Evolutionary conservation across 345 rosid species (phyloP), one percentile per base, ranked within the genome.

Genomic region (Pistacia atlantica): DNA sequence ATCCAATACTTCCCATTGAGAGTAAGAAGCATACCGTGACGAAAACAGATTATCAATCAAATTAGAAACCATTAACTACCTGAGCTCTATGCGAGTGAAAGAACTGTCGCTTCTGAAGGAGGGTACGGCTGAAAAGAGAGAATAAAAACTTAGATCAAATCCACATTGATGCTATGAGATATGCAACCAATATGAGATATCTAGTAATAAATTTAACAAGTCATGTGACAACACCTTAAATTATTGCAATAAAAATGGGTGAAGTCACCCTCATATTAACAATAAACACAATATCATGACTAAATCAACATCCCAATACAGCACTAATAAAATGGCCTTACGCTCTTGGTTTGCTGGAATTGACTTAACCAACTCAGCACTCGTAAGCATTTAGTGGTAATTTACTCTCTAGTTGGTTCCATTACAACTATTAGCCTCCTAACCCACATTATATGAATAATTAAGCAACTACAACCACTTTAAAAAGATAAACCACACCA

Each of bases 81-180:
- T 93, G 99, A 78, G 99, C 95, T 89, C 99, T 89, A 85, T 96
- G 99, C 3, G 99, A 96, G 80, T 96, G 99, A 79, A 96, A 96
- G 86, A 96, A 96, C 81, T 88, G 97, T 72, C 97, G 88, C 86
- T 88, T 91, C 84, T 88, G 97, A 72, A 93, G 97, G 65, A 92
- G 97, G 46, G 84, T 88, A 49, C 93, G 90, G 85, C 97, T 91
- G 90, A 65, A 87, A 71, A 85, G 65, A 69, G 69, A 66, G 61
- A 46, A n/a, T 18, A 42, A 52, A 77, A 68, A 16, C 58, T 10
- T 16, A 51, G 25, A 77, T 83, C 73, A 85, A 79, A 77, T 28
- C 56, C 76, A 74, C 42, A 58, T 31, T 61, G 17, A 65, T 52
- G 1, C 12, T 33, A 31, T 60, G 25, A 70, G 70, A 78, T 67